phyloP scores from a whole-genome alignment of 805 yeast genomes.

The Kazachstania africana region DNA sequence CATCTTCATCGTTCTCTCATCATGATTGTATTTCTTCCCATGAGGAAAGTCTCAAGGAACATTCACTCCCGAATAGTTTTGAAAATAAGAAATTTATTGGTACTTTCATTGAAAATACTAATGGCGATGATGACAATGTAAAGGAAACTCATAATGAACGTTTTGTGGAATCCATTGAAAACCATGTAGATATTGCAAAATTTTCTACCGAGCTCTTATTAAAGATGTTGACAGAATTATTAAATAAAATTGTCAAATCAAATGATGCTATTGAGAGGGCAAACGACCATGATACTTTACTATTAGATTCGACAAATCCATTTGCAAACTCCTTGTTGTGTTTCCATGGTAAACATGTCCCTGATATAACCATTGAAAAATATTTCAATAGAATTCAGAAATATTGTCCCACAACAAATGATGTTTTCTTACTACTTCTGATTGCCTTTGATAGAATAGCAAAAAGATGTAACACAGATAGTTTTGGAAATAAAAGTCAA shows the following conservation, averaged over 20 bases:
- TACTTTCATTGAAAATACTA: too few species aligned
- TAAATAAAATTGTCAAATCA: constrained; percentile 27
- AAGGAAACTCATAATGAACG: too few species aligned
- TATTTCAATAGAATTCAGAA: constrained; percentile 80
- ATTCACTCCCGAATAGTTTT: too few species aligned
- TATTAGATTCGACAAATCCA: too few species aligned
- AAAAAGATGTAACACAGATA: constrained; percentile 33
- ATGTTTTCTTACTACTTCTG: constrained; percentile 76
- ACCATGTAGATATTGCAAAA: constrained; percentile 47
- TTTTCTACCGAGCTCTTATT: constrained; percentile 73
- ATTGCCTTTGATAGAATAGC: constrained; percentile 93
- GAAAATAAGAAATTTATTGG: too few species aligned
- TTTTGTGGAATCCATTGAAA: too few species aligned
- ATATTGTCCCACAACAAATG: constrained; percentile 95
- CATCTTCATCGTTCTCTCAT: too few species aligned
- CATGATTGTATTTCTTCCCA: too few species aligned
- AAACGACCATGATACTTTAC: not conserved
- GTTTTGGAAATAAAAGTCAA: not conserved
- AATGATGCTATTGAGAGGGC: constrained; percentile 28
- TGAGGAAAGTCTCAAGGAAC: too few species aligned
- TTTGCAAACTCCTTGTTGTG: too few species aligned
- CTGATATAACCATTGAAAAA: constrained; percentile 82
- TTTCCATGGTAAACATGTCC: constrained; percentile 92
- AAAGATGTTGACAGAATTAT: constrained; percentile 69
- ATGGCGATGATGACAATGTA: too few species aligned